Evolutionary conservation across 345 rosid species (phyloP), one percentile per base, ranked within the genome.

Genomic region (Syzygium jambos): DNA sequence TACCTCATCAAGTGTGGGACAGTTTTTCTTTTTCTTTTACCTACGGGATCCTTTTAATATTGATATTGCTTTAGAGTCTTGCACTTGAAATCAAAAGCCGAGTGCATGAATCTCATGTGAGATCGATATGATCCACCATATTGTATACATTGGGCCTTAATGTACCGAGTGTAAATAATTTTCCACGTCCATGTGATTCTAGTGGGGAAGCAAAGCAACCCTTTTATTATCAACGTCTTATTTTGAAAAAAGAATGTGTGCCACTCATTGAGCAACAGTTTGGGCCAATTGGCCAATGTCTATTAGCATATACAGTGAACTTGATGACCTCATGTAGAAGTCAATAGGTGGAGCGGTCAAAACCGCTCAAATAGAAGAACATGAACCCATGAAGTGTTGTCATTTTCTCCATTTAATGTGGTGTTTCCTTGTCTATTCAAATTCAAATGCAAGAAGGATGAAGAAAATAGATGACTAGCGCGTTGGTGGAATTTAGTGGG

Each of bases 361-460:
- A 22, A 34, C 49, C 38, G 25, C 49, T 80, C 43, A 7, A 55
- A 56, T 53, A 65, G 29, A 53, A 68, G 90, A 89, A 91, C 87
- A 86, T 84, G 87, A 90, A 91, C 82, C 78, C 86, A 59, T 84
- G 46, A 43, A 86, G 92, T 86, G 85, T 88, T 87, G 94, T 93
- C 92, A 84, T 91, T 87, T 87, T 86, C 88, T 88, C 61, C 80
- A 86, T 86, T 87, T 82, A 57, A 57, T 57, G 82, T 23, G 38
- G 82, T 51, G 57, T 84, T 57, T 49, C 77, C 52, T 43, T 49
- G 87, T 34, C 77, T 51, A n/a, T 21, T 43, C 38, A 51, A 87
- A 88, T 88, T 57, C 86, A 85, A 52, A 54, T 57, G 61, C 86
- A 85, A 38, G 82, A 21, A 21, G 49, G 27, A 73, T 73, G 12